phyloP scores from a whole-genome alignment of 1,284 basidiomycete genomes.

The Gymnopus androsaceus region DNA sequence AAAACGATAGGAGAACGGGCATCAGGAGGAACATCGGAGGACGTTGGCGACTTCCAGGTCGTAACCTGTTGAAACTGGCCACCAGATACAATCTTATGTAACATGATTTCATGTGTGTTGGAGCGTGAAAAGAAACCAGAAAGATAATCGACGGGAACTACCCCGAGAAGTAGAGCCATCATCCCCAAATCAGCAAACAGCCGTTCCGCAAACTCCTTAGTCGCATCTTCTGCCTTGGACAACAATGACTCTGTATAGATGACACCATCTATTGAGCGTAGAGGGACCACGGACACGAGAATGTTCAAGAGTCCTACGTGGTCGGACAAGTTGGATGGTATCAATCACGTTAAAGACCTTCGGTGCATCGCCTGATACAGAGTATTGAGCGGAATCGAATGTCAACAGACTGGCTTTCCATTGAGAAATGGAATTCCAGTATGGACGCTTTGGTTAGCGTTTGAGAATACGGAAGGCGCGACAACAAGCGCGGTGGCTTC shows the following conservation, averaged over 20 bases:
- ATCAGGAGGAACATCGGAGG: constrained; percentile 12
- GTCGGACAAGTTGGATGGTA: constrained; percentile 55
- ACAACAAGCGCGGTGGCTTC: constrained; percentile 37
- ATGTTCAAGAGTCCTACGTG: constrained; percentile 54
- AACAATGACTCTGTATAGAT: constrained; percentile 47
- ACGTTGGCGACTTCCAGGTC: constrained; percentile 38
- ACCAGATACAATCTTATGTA: background rate
- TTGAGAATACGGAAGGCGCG: constrained; percentile 27
- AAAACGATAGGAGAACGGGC: constrained; percentile 14
- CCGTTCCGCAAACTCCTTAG: constrained; percentile 30
- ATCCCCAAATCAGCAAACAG: constrained; percentile 40
- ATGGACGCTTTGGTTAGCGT: constrained; percentile 22
- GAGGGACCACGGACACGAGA: constrained; percentile 37
- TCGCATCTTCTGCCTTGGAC: constrained; percentile 25
- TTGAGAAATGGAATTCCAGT: constrained; percentile 28
- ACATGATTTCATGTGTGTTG: constrained; percentile 39
- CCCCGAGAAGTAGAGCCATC: constrained; percentile 40
- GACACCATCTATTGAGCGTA: constrained; percentile 31
- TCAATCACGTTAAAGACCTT: constrained; percentile 53
- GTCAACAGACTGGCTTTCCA: constrained; percentile 36
- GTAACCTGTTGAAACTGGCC: constrained; percentile 40
- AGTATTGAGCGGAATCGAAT: constrained; percentile 25
- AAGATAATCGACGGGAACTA: constrained; percentile 40
- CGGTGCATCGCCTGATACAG: constrained; percentile 31
- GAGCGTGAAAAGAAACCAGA: constrained; percentile 43